phyloP scores from a whole-genome alignment of 768 basidiomycete species.

The Tylopilus subfusipes region DNA sequence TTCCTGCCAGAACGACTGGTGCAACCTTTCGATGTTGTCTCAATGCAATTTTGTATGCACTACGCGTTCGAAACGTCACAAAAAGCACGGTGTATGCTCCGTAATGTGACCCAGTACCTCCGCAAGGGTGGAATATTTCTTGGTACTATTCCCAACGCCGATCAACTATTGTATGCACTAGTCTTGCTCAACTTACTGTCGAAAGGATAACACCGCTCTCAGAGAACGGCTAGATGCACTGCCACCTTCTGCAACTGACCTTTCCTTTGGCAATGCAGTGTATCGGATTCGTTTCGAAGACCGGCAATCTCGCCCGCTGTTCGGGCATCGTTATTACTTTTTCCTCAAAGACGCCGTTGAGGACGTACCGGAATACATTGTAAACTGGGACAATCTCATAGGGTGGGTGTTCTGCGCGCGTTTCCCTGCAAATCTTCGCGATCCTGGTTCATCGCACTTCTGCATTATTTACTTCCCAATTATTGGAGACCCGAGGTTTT shows the following conservation, averaged over 20 bases:
- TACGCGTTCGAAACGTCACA: slow-evolving; percentile 93
- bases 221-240: slow-evolving; percentile 72
- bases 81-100: slow-evolving; percentile 89
- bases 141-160: slow-evolving; percentile 94
- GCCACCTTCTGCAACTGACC: slow-evolving; percentile 60
- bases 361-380: slow-evolving; percentile 95
- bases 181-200: slow-evolving; percentile 2
- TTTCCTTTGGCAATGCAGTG: slow-evolving; percentile 87
- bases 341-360: slow-evolving; percentile 94
- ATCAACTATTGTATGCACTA: slow-evolving; percentile 69
- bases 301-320: slow-evolving; percentile 56
- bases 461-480: neutral
- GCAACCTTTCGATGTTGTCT: slow-evolving; percentile 87
- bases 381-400: slow-evolving; percentile 92
- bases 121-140: slow-evolving; percentile 87
- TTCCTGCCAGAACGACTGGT: slow-evolving; percentile 59
- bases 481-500: neutral
- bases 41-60: slow-evolving; percentile 99
- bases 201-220: slow-evolving; percentile 17
- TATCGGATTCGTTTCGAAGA: slow-evolving; percentile 87
- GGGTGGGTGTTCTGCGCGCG: slow-evolving; percentile 45
- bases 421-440: neutral
- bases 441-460: neutral
- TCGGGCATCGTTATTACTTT: slow-evolving; percentile 93
- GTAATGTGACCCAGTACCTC: slow-evolving; percentile 80